Percentiles rank a stretch among this genome's conserved stretches.
phyloP scores from a whole-genome alignment of 768 basidiomycete species.

The Kwoniella mangroviensis region DNA sequence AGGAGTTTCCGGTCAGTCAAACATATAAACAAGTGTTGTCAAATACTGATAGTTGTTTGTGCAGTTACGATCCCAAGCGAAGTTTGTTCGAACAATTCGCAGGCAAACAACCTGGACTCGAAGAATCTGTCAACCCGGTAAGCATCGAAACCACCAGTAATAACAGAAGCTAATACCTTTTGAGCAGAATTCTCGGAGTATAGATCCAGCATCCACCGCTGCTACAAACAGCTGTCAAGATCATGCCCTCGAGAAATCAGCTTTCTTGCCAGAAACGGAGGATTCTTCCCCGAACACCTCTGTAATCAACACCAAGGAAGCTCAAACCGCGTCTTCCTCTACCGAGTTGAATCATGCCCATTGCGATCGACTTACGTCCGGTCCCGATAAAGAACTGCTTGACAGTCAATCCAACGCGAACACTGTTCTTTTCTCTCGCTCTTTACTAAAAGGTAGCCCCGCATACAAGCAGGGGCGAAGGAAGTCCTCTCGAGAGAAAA shows the following conservation, averaged over 20 bases:
- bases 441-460: constrained; percentile 81
- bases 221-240: not conserved
- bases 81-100: constrained; percentile 89
- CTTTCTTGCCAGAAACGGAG: not conserved
- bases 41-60: not conserved
- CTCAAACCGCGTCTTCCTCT: not conserved
- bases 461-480: constrained; percentile 78
- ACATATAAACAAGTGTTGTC: not conserved
- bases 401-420: not conserved
- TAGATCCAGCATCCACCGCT: not conserved
- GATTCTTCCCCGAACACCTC: not conserved
- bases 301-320: not conserved
- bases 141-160: not conserved
- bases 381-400: constrained; percentile 5
- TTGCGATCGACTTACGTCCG: not conserved
- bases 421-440: constrained; percentile 66
- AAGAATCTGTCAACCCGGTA: constrained; percentile 19
- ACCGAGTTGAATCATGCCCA: not conserved
- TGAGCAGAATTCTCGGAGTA: not conserved
- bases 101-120: constrained; percentile 42
- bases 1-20: constrained; percentile 68
- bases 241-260: not conserved
- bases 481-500: constrained; percentile 25
- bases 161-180: not conserved
- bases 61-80: constrained; percentile 75